Evolutionary conservation across 768 basidiomycete genomes (phyloP).

Genomic region (Naganishia kalamii): DNA sequence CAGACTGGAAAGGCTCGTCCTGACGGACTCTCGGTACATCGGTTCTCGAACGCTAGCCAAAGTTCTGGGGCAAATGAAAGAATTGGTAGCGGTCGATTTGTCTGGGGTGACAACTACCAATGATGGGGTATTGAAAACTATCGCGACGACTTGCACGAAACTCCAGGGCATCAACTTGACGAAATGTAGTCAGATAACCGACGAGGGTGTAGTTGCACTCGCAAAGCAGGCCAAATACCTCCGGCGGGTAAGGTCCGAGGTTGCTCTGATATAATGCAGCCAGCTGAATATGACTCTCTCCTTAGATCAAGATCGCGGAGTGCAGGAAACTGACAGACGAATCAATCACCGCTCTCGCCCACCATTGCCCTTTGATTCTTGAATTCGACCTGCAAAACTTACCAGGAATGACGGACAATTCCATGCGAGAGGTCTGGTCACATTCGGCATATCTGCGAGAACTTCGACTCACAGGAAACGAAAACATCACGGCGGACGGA

Average conservation of each 20-base stretch:
- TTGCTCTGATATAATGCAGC: background rate
- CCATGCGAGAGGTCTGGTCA: conserved; percentile 77
- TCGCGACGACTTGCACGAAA: conserved; percentile 64
- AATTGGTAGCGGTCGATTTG: conserved; percentile 78
- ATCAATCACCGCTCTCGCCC: conserved; percentile 42
- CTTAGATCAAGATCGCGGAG: conserved; percentile 10
- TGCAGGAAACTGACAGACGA: conserved; percentile 14
- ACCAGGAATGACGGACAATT: conserved; percentile 64
- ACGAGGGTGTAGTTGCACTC: conserved; percentile 67
- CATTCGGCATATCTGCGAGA: conserved; percentile 79
- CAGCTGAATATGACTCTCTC: background rate
- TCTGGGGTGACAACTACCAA: conserved; percentile 64
- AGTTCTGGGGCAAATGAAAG: conserved; percentile 65
- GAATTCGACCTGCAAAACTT: conserved; percentile 91
- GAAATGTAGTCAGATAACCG: conserved; percentile 73
- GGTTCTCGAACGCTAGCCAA: conserved; percentile 59
- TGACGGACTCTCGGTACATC: conserved; percentile 68
- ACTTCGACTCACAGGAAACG: conserved; percentile 74
- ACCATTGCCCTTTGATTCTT: conserved; percentile 60
- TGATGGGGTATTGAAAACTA: conserved; percentile 63
- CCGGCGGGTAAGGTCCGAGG: conserved; percentile 53
- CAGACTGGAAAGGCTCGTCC: conserved; percentile 78
- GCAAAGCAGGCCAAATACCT: conserved; percentile 69
- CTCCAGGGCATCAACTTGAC: conserved; percentile 88
- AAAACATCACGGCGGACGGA: conserved; percentile 72